These are phyloP conservation scores for Fusarium pseudocircinatum DNA, from an alignment of 2,329 filamentous ascomycete species.

Conservation along the genomic window DNA sequence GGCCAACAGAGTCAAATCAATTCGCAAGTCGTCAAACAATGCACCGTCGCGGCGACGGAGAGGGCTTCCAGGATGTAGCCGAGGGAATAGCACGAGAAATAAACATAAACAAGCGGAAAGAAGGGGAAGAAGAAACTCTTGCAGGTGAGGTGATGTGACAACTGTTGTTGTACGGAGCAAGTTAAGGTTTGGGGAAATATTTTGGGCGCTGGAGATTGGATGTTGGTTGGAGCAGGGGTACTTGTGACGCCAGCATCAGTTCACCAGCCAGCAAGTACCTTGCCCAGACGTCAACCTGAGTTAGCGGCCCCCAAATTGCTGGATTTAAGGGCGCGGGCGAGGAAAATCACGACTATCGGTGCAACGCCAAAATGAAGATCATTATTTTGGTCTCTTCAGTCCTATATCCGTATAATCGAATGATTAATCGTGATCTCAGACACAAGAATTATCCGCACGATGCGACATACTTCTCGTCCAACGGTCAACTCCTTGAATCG, in stretches of 20 bases:
- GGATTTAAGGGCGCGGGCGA: neutral
- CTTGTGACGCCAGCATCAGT: constrained; percentile 16
- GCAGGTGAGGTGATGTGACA: constrained; percentile 30
- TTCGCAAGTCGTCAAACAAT: constrained; percentile 7
- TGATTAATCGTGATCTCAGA: too few relatives aligned
- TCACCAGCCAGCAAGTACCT: constrained; percentile 17
- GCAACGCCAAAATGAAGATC: neutral
- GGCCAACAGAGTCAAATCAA: neutral
- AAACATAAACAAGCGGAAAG: constrained; percentile 13
- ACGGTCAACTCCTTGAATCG: neutral
- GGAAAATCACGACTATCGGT: neutral
- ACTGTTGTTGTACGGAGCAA: constrained; percentile 33
- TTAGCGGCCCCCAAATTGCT: neutral
- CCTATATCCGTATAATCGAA: neutral
- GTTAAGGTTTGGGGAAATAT: constrained; percentile 39
- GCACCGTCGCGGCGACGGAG: neutral
- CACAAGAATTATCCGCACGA: neutral
- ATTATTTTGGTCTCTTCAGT: neutral
- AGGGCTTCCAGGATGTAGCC: neutral
- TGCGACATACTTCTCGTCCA: neutral
- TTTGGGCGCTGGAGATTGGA: constrained; percentile 37
- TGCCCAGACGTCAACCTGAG: neutral
- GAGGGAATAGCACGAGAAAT: constrained; percentile 11
- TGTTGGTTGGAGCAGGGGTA: constrained; percentile 16
- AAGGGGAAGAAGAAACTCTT: constrained; percentile 7